phyloP scores from a whole-genome alignment of 495 filamentous ascomycete genomes.

The Penicillium daleae region DNA sequence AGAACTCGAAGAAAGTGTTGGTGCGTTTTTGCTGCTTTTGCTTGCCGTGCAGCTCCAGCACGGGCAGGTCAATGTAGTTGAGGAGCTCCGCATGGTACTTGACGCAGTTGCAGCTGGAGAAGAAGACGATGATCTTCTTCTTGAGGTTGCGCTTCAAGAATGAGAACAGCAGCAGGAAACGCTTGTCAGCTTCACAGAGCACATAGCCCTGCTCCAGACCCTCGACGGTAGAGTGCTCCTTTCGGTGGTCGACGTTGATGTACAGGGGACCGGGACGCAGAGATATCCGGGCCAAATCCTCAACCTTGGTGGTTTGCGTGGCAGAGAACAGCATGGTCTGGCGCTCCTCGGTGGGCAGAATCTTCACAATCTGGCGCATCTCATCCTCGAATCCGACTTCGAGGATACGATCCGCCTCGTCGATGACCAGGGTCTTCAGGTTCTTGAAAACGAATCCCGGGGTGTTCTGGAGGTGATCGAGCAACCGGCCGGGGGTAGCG shows the following conservation, averaged over 20 bases:
- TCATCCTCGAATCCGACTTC: conserved; percentile 99
- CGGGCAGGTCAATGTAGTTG: conserved; percentile 94
- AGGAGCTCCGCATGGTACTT: conserved; percentile 93
- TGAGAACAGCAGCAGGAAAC: conserved; percentile 92
- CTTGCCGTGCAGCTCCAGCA: conserved; percentile 78
- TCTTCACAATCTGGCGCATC: conserved; percentile 96
- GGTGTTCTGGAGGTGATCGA: conserved; percentile 95
- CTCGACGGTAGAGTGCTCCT: conserved; percentile 84
- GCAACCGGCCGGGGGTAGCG: conserved; percentile 87
- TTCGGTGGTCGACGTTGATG: conserved; percentile 85
- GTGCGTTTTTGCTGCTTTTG: conserved; percentile 98
- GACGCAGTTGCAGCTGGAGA: conserved; percentile 90
- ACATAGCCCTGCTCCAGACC: conserved; percentile 96
- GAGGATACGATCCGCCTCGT: conserved; percentile 91
- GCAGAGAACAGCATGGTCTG: conserved; percentile 98
- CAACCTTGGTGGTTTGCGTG: conserved; percentile 97
- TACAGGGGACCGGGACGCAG: conserved; percentile 90
- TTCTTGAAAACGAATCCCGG: conserved; percentile 94
- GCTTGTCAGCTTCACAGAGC: conserved; percentile 87
- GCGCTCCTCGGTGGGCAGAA: conserved; percentile 83
- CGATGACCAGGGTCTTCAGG: conserved; percentile 79
- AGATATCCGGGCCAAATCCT: conserved; percentile 93
- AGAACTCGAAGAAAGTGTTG: conserved; percentile 98
- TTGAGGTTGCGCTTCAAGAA: conserved; percentile 89
- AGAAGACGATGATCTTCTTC: conserved; percentile 98